These are phyloP conservation scores for Cyberlindnera maritima DNA, from an alignment of 805 yeast species.

Conservation along the genomic window DNA sequence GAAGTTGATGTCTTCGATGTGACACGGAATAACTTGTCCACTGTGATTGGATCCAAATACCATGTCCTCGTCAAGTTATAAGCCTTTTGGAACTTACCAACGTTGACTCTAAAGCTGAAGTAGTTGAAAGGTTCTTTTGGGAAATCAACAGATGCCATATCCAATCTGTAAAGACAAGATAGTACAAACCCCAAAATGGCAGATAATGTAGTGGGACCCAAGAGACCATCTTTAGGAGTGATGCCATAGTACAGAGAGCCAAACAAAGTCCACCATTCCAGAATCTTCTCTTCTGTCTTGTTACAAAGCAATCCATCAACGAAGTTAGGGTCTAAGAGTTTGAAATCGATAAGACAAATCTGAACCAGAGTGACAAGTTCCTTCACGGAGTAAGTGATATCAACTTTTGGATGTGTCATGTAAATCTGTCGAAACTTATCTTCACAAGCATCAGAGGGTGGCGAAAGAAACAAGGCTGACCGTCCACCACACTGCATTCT, in stretches of 20 bases:
- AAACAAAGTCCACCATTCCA: constrained; percentile 77
- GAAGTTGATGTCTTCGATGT: constrained; percentile 43
- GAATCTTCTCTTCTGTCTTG: constrained; percentile 68
- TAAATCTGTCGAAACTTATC: constrained; percentile 80
- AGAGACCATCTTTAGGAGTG: constrained; percentile 46
- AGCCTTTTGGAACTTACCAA: constrained; percentile 78
- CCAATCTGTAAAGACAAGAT: constrained; percentile 62
- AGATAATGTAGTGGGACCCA: constrained; percentile 69
- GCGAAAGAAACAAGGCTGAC: constrained; percentile 66
- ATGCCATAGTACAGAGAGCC: constrained; percentile 47
- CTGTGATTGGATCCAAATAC: constrained; percentile 56
- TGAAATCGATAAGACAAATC: constrained; percentile 73
- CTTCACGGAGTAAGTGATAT: constrained; percentile 26
- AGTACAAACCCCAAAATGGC: constrained; percentile 77
- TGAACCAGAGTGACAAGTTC: constrained; percentile 78
- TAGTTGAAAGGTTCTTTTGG: constrained; percentile 86
- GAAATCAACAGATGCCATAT: constrained; percentile 56
- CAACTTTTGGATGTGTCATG: constrained; percentile 45
- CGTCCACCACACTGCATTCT: constrained; percentile 84
- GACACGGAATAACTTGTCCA: constrained; percentile 43
- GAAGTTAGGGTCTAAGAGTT: constrained; percentile 59
- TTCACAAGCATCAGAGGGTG: constrained; percentile 72
- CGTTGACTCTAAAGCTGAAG: constrained; percentile 60
- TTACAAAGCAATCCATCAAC: constrained; percentile 87
- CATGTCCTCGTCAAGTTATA: constrained; percentile 49